phyloP scores from a whole-genome alignment of 805 yeast species.

The Candida pseudofarinosa region DNA sequence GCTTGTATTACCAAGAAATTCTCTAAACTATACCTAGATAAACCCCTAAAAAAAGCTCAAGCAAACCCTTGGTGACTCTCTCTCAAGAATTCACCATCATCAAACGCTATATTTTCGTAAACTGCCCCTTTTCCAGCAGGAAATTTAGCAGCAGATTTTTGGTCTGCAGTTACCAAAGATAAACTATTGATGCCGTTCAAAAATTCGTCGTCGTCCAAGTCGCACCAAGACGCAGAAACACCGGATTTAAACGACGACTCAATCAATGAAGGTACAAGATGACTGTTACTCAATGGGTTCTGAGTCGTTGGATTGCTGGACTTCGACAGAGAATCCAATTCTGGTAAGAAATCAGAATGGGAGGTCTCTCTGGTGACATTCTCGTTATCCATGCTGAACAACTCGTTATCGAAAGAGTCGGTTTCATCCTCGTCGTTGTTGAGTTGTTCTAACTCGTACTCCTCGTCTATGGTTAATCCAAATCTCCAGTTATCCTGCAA shows the following conservation, averaged over 20 bases:
- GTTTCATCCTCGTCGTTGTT: slow-evolving; percentile 9
- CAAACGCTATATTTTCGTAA: not conserved
- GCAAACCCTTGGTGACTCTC: not conserved
- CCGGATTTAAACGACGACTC: slow-evolving; percentile 27
- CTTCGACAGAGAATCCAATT: not conserved
- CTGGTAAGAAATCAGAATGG: not conserved
- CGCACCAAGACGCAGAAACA: slow-evolving; percentile 29
- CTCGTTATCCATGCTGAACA: slow-evolving; percentile 35
- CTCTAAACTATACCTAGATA: not conserved
- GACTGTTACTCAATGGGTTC: slow-evolving; percentile 2
- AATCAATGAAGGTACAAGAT: slow-evolving; percentile 23
- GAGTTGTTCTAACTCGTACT: slow-evolving; percentile 21
- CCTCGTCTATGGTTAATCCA: slow-evolving; percentile 48
- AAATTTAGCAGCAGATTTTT: not conserved
- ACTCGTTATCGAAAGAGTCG: slow-evolving; percentile 18
- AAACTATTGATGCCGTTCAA: slow-evolving; percentile 4
- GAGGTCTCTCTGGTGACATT: slow-evolving; percentile 5
- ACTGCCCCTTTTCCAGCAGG: not conserved
- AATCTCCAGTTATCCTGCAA: slow-evolving; percentile 26
- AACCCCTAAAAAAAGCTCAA: not conserved
- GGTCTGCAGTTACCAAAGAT: not conserved
- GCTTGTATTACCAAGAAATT: not conserved
- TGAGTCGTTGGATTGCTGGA: slow-evolving; percentile 6
- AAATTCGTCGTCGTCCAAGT: slow-evolving; percentile 24
- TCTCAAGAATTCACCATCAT: not conserved